Base-by-base conservation (phyloP, 371 early-diverging fungal species). In the Rhizomucor pusillus region DNA sequence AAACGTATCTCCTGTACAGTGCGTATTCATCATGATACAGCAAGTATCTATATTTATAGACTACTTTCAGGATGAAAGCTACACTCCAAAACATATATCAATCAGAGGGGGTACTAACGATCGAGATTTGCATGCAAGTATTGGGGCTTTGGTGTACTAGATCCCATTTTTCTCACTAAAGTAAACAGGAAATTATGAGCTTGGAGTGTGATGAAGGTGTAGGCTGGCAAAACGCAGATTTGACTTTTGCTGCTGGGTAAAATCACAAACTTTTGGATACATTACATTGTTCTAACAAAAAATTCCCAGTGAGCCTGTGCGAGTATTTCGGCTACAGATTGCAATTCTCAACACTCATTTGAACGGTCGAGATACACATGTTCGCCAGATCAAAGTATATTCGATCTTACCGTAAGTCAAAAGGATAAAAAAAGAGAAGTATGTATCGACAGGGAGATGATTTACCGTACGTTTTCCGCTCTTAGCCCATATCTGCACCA, bases 291-390 rank as follows among this genome's bases (percentile, higher is more conserved):
- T 56, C n/a, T n/a, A n/a, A n/a, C n/a, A n/a, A n/a, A n/a, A n/a
- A 49, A 49, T 51, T 44, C 18, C 40, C 53, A 73, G 75, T 7
- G 66, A 74, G 13, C 79, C 87, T 10, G 72, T 87, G 23, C 77
- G 80, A 19, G 67, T 84, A 0, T 79, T 81, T 51, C 50, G 80
- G 23, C 50, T 98, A 34, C 92, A 91, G 52, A 70, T 98, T 22
- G 85, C 87, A 5, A 71, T 98, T n/a, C 66, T 90, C 1, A 66
- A 73, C 14, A 97, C 97, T 59, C 91, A 94, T 56, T 87, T 89
- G 52, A 91, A 92, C 56, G 98, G 98, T 40, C 84, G 90, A 52
- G 97, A 98, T 65, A 91, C 93, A 0, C 94, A 94, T 54, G 74
- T 98, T 19, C 82, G 97, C 34, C 86, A 86, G 53, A 52, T 92